Base-by-base conservation (phyloP, 805 yeast species). In the Zygosaccharomyces bisporus region DNA sequence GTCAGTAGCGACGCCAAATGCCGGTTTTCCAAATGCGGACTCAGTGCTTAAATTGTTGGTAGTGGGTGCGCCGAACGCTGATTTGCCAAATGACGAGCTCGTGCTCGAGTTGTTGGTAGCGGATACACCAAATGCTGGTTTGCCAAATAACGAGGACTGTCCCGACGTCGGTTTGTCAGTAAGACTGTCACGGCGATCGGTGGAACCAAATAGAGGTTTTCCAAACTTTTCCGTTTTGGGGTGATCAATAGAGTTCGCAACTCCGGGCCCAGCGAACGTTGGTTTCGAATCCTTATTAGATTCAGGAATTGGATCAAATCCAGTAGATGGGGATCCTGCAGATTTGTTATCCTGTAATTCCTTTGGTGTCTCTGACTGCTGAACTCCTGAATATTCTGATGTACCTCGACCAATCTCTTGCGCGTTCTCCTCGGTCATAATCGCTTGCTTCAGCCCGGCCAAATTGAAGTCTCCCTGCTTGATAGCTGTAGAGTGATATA, bases 401-500 rank as follows among this genome's bases (percentile, higher is more conserved):
- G 40, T 13, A 14, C 18, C 21, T 25, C n/a, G 31, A 13, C 31
- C 31, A 27, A 27, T 27, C 14, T 18, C 32, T 24, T 37, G 24
- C 13, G 14, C 17, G 9, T 12, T 37, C 24, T 37, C 40, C 20
- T 37, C 32, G 14, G 23, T n/a, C 10, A 17, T 12, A 17, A 40
- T 9, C 3, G 16, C 13, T n/a, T 40, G 37, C 9, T 24, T 37
- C 14, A 35, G 19, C 6, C 35, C 34, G 8, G 32, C n/a, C 19
- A 68, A 49, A 47, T 59, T 51, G 52, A 63, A 58, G 21, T 60
- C 18, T 24, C 64, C 46, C 14, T 64, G 51, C 30, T 73, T 72
- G 13, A 83, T 67, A 1, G 78, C 83, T 1, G 67, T 61, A 16
- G 74, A 66, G 53, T 81, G 79, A 60, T 79, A 80, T 1, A 86